A percentile compares a stretch with the other conserved stretches of the same genome.
Conservation (phyloP, 352 stramenopile species). For the Phytophthora fragariaefolia region DNA sequence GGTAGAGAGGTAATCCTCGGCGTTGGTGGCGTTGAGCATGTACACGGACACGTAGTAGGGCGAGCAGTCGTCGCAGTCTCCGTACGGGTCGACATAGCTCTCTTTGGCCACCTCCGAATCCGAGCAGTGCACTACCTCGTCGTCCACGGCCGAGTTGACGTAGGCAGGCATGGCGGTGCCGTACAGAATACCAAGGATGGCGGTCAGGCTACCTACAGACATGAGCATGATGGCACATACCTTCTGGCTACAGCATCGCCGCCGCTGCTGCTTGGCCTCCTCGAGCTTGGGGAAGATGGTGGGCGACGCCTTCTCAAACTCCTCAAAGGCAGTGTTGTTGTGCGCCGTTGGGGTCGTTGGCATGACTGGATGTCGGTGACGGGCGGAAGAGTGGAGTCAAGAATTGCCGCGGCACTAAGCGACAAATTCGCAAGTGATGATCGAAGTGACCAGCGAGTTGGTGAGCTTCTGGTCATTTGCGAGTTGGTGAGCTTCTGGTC, state of each 20-base stretch:
- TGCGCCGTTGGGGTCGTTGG: conserved; percentile 32
- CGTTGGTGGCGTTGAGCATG: conserved; percentile 84
- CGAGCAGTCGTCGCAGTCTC: conserved; percentile 79
- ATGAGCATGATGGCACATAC: conserved; percentile 45
- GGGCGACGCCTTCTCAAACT: conserved; percentile 36
- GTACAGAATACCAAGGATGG: conserved; percentile 61
- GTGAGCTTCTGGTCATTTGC: conserved; percentile 8
- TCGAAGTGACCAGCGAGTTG: conserved; percentile 15
- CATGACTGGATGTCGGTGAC: conserved; percentile 7
- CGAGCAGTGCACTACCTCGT: conserved; percentile 49
- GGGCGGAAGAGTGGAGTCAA: neutral
- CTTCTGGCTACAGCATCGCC: conserved; percentile 47
- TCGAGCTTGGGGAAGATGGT: conserved; percentile 35
- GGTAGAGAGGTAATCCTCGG: conserved; percentile 57
- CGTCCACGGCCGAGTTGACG: conserved; percentile 54
- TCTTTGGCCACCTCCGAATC: conserved; percentile 45
- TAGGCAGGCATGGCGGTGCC: conserved; percentile 58
- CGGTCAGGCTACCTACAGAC: conserved; percentile 41
- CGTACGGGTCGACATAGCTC: conserved; percentile 61
- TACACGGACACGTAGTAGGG: conserved; percentile 74
- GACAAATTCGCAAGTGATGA: conserved; percentile 35
- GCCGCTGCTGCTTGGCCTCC: conserved; percentile 12
- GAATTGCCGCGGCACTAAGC: neutral
- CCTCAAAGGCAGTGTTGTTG: conserved; percentile 28
- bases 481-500: too few species aligned